Evolutionary conservation across 2,329 filamentous ascomycete genomes (phyloP), one percentile per base, ranked within the genome.

Genomic region (Rugonectria rugulosa): DNA sequence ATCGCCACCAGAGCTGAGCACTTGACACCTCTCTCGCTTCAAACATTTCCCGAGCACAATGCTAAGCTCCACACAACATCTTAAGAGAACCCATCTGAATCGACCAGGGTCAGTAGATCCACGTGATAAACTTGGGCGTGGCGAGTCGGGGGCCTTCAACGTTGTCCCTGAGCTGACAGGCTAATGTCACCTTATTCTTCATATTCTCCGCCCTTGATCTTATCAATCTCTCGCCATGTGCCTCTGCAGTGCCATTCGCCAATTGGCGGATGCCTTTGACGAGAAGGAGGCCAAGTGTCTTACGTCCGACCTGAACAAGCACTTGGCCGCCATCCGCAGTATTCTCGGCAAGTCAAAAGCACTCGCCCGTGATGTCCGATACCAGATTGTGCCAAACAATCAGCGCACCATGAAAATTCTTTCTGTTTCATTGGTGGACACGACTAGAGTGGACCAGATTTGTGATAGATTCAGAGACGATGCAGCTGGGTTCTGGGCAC

Each of bases 381-480:
- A 70, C 46, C 66, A 65, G 40, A 60, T 73, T 36, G 62, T 63
- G 10, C 63, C 69, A 0, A 70, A 61, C 42, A 72, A 70, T 23
- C 66, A 71, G 41, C 67, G 70, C 3, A 72, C 69, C 1, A 63
- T 53, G 27, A 73, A 72, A 55, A 69, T 68, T 0, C n/a, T 71
- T 4, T 62, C 62, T 2, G 52, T 70, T 0, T 60, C 57, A 1
- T 50, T 62, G 0, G 45, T 65, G 5, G 63, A 68, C 17, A 47
- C 57, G 1, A 23, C 43, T 1, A 53, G 32, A 3, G 46, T 63
- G 5, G 52, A 63, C 4, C 53, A 45, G 4, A 14, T 72, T 4
- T 55, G 56, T 14, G 29, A 52, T 0, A 45, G n/a, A 0, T 63
- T 58, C 3, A 45, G 38, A 6, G 19, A 57, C 19, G 53, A 71